Percentiles rank a stretch among this genome's conserved stretches.
phyloP scores from a whole-genome alignment of 768 basidiomycete species.

The Dioszegia crocea region DNA sequence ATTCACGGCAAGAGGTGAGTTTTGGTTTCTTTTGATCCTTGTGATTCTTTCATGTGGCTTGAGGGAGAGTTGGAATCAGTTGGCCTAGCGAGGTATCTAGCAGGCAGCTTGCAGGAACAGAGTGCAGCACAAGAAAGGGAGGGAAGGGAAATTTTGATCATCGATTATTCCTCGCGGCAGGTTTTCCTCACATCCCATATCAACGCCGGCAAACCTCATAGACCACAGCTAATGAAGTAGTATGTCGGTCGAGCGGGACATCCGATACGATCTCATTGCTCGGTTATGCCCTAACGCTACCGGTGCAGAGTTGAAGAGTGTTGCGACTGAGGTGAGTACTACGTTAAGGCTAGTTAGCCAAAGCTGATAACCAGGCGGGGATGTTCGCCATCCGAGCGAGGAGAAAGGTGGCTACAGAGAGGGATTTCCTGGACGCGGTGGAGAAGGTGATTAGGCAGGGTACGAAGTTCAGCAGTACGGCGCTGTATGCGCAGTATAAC shows the following conservation, averaged over 20 bases:
- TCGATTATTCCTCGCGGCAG: no score
- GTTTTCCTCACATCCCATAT: no score
- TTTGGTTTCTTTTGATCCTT: no score
- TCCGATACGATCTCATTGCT: slow-evolving; percentile 95
- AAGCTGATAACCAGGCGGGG: slow-evolving; percentile 63
- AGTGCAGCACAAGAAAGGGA: no score
- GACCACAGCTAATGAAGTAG: slow-evolving; percentile 51
- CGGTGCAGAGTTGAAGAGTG: slow-evolving; percentile 94
- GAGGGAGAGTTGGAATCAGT: no score
- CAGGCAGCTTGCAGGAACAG: no score
- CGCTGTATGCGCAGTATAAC: slow-evolving; percentile 49
- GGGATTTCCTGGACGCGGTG: slow-evolving; percentile 94
- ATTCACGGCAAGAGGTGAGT: slow-evolving; percentile 91
- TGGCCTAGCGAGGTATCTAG: no score
- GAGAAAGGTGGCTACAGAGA: slow-evolving; percentile 93
- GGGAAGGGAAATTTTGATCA: no score
- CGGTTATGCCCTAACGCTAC: slow-evolving; percentile 96
- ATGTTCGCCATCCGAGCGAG: slow-evolving; percentile 99
- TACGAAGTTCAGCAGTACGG: slow-evolving; percentile 94
- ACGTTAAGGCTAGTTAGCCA: neutral
- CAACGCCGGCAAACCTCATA: no score
- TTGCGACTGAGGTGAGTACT: slow-evolving; percentile 81
- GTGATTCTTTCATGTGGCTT: no score
- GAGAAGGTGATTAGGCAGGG: slow-evolving; percentile 98
- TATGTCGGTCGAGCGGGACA: slow-evolving; percentile 95